Evolutionary conservation across 2,329 filamentous ascomycete genomes (phyloP).

Genomic region (Penicillium sp.): DNA sequence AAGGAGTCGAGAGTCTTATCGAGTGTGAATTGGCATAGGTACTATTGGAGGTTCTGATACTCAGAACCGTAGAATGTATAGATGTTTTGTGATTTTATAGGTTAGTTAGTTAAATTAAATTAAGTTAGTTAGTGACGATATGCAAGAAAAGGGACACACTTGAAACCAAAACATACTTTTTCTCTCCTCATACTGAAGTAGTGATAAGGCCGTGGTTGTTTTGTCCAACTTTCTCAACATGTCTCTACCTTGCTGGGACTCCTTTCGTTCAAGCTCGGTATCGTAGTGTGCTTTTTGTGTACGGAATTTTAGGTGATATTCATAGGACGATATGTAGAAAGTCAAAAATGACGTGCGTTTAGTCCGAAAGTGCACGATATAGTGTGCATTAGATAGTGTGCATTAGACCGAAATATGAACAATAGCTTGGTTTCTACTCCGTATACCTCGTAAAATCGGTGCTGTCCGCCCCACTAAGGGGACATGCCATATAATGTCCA

Average conservation of each 20-base stretch:
- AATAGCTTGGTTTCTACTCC: neutral
- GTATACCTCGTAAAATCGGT: neutral
- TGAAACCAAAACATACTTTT: no score
- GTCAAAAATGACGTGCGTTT: neutral
- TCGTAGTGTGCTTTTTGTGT: no score
- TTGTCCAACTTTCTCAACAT: no score
- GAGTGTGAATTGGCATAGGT: constrained; percentile 24
- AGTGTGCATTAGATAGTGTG: neutral
- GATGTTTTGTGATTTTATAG: no score
- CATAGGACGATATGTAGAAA: neutral
- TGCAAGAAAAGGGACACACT: no score
- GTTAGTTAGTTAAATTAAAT: no score
- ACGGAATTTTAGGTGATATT: neutral
- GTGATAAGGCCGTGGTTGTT: no score
- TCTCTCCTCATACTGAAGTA: no score
- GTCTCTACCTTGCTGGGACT: no score
- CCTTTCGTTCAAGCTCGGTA: no score
- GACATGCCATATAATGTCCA: neutral
- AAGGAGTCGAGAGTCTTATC: constrained; percentile 27
- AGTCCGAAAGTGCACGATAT: neutral
- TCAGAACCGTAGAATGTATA: neutral
- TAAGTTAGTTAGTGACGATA: no score
- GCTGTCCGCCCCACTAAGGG: neutral
- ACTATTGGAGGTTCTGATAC: neutral
- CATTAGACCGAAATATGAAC: neutral